Conservation (phyloP, 805 yeast genomes). For the Clavispora vitiphila region DNA sequence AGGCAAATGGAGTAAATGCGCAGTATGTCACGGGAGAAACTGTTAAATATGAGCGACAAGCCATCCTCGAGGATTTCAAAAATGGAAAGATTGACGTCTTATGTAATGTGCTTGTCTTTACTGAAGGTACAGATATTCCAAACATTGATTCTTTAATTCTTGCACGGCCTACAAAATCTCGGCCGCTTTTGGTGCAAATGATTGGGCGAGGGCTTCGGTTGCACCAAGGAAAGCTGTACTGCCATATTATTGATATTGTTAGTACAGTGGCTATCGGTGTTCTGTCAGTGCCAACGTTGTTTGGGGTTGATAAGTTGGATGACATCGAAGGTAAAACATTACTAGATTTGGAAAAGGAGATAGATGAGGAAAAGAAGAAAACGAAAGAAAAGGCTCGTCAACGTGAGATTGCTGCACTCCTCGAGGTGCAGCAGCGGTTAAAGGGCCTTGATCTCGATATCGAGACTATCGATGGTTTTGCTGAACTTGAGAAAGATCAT, state of each 20-base stretch:
- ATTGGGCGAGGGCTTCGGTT: constrained; percentile 81
- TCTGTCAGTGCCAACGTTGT: constrained; percentile 50
- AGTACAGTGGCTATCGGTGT: constrained; percentile 53
- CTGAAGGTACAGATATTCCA: constrained; percentile 95
- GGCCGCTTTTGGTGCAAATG: constrained; percentile 75
- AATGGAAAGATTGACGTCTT: constrained; percentile 63
- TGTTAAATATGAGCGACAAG: constrained; percentile 43
- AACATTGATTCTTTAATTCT: constrained; percentile 75
- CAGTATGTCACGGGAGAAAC: constrained; percentile 70
- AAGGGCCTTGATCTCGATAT: constrained; percentile 22
- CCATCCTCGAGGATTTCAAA: constrained; percentile 53
- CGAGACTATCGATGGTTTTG: constrained; percentile 36
- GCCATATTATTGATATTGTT: constrained; percentile 78
- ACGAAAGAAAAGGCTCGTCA: constrained; percentile 9
- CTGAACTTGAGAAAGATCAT: constrained; percentile 9
- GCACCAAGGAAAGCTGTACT: constrained; percentile 54
- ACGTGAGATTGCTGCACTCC: constrained; percentile 9
- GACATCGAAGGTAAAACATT: constrained; percentile 20
- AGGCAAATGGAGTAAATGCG: constrained; percentile 58
- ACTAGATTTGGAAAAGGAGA: constrained; percentile 10
- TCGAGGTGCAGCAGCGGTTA: constrained; percentile 7
- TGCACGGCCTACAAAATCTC: constrained; percentile 77
- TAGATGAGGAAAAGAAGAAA: constrained; percentile 9
- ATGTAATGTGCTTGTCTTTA: constrained; percentile 83
- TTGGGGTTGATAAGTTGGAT: constrained; percentile 23